Evolutionary conservation across 2,329 filamentous ascomycete species (phyloP).

Genomic region (Colletotrichum chlorophyti): DNA sequence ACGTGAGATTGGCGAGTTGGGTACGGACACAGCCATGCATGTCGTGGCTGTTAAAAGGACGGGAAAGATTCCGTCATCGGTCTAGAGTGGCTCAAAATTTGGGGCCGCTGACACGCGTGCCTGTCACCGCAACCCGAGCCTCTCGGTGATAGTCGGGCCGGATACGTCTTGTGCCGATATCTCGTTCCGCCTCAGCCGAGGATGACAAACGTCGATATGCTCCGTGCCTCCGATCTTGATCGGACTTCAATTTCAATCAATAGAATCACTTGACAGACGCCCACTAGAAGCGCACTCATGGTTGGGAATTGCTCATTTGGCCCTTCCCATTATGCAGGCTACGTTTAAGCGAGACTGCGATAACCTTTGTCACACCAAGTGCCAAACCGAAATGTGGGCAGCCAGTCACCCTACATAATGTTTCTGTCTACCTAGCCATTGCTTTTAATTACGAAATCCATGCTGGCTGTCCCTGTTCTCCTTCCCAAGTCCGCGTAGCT

Average conservation of each 20-base stretch:
- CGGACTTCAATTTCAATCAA: not conserved
- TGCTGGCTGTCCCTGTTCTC: no score
- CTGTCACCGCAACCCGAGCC: not conserved
- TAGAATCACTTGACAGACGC: no score
- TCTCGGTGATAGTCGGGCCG: conserved; percentile 27
- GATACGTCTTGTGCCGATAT: not conserved
- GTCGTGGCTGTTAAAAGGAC: not conserved
- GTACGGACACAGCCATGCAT: conserved; percentile 1
- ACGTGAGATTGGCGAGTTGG: conserved; percentile 6
- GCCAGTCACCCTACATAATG: no score
- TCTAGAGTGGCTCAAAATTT: conserved; percentile 21
- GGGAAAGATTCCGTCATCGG: conserved; percentile 21
- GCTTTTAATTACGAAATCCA: no score
- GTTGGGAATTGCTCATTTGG: no score
- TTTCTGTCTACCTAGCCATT: no score
- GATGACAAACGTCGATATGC: not conserved
- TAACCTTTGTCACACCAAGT: no score
- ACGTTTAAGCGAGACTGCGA: no score
- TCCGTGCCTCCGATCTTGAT: not conserved
- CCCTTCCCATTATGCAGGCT: no score
- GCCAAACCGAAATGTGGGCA: no score
- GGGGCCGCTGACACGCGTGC: conserved; percentile 1
- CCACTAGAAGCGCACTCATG: no score
- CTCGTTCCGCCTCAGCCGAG: conserved; percentile 2
- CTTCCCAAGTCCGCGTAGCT: not conserved